These are phyloP conservation scores for Ceratobasidium sp. DNA, from an alignment of 1,284 basidiomycete genomes.

Conservation along the genomic window DNA sequence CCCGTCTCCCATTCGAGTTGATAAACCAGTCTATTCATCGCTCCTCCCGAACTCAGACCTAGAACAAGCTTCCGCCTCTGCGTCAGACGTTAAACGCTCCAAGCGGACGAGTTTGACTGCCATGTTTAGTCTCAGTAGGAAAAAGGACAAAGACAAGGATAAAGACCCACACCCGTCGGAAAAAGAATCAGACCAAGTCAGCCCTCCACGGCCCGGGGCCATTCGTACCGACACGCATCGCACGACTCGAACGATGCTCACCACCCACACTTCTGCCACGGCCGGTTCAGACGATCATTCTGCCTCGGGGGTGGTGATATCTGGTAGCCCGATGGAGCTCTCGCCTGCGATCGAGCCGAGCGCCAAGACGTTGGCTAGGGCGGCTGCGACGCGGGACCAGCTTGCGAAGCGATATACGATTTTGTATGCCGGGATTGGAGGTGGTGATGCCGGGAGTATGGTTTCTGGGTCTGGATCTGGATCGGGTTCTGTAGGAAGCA, in stretches of 20 bases:
- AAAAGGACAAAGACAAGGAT: too few relatives aligned
- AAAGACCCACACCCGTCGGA: slow-evolving; percentile 13
- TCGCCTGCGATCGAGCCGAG: slow-evolving; percentile 34
- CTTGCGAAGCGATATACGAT: slow-evolving; percentile 35
- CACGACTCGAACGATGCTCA: slow-evolving; percentile 29
- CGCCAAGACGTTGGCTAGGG: slow-evolving; percentile 39
- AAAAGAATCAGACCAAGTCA: background rate
- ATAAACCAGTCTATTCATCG: slow-evolving; percentile 12
- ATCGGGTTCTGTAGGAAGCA: background rate
- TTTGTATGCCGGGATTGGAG: slow-evolving; percentile 19
- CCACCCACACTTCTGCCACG: slow-evolving; percentile 31
- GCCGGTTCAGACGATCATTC: slow-evolving; percentile 16
- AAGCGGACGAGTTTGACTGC: slow-evolving; percentile 39
- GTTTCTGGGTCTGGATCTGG: slow-evolving; percentile 6
- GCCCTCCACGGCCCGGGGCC: background rate
- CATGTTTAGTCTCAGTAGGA: slow-evolving; percentile 33
- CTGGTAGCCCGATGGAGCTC: slow-evolving; percentile 12
- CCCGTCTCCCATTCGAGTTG: slow-evolving; percentile 13
- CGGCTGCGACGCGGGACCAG: slow-evolving; percentile 38
- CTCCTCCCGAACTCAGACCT: slow-evolving; percentile 23
- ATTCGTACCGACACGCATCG: slow-evolving; percentile 26
- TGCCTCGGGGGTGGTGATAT: background rate
- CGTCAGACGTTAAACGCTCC: slow-evolving; percentile 7
- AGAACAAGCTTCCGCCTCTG: slow-evolving; percentile 5
- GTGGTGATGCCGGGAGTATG: background rate